Conservation (phyloP, 1,284 basidiomycete genomes). For the Leucoagaricus sp. region DNA sequence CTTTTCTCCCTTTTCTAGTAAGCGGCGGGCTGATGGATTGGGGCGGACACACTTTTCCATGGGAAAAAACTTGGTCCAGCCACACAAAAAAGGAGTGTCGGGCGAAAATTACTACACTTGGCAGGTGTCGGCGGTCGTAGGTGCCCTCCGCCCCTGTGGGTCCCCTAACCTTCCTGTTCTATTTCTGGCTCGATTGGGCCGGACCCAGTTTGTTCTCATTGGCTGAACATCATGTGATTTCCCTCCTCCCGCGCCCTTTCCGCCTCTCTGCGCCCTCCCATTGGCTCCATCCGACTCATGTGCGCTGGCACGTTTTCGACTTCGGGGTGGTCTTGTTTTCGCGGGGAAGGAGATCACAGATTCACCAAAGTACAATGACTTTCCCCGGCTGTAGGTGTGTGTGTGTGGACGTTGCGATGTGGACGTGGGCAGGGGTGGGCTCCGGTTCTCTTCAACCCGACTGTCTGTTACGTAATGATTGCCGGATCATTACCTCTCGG, state of each 20-base stretch:
- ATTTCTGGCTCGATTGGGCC: conserved; percentile 6
- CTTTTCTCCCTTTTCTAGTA: conserved; percentile 6
- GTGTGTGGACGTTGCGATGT: conserved; percentile 2
- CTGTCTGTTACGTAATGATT: conserved; percentile 4
- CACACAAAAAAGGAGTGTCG: conserved; percentile 2
- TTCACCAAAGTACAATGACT: too few relatives aligned
- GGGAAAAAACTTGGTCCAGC: neutral
- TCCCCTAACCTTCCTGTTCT: neutral
- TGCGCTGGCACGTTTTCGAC: neutral
- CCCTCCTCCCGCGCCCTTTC: neutral
- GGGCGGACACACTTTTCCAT: conserved; percentile 7
- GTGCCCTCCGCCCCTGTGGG: neutral
- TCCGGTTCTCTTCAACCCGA: neutral
- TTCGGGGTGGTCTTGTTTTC: neutral
- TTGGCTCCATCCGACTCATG: neutral
- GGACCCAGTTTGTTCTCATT: conserved; percentile 7
- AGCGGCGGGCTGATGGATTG: conserved; percentile 7
- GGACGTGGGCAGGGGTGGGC: neutral
- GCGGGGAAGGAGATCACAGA: neutral
- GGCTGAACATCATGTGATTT: conserved; percentile 8
- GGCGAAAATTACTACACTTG: conserved; percentile 8
- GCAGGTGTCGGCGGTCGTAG: conserved; percentile 14
- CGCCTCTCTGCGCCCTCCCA: neutral
- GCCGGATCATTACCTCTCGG: too few relatives aligned
- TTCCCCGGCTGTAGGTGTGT: neutral